Percentiles rank a stretch among this genome's conserved stretches.
Conservation (phyloP, 73 alveolate species). For the Paramecium caudatum region DNA sequence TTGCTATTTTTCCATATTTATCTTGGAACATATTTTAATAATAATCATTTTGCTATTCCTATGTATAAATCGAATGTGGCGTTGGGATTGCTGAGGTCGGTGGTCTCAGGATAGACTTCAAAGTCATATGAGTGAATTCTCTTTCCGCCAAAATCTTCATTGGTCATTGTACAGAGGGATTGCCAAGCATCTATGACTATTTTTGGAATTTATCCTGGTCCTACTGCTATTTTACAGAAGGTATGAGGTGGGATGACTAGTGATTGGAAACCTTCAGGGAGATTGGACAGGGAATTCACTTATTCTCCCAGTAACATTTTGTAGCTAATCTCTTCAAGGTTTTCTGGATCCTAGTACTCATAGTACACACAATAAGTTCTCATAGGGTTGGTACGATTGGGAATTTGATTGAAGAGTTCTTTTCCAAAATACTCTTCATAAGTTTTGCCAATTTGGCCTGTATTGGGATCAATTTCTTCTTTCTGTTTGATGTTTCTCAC, state of each 20-base stretch:
- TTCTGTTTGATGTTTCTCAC: not conserved
- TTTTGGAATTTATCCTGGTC: conserved; percentile 1
- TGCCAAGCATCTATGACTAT: conserved; percentile 6
- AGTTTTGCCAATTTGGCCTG: conserved; percentile 2
- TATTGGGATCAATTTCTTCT: not conserved
- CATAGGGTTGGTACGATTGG: conserved; percentile 20
- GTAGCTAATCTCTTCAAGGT: not conserved
- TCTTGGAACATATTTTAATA: conserved; percentile 18
- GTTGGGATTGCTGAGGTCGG: too few relatives aligned
- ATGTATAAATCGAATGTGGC: too few relatives aligned
- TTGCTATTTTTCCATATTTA: conserved; percentile 48
- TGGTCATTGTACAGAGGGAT: not conserved
- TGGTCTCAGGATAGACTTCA: too few relatives aligned
- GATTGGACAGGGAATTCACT: not conserved
- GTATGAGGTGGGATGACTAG: not conserved
- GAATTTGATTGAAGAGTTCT: not conserved
- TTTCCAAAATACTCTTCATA: conserved; percentile 28
- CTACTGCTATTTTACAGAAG: not conserved
- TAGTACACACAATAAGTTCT: conserved; percentile 1
- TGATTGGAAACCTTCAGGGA: conserved; percentile 8
- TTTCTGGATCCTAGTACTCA: not conserved
- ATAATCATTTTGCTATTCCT: too few relatives aligned
- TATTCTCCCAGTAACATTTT: conserved; percentile 3
- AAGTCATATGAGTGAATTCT: conserved; percentile 3
- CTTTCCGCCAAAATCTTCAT: conserved; percentile 16